Conservation (phyloP, 805 yeast species). For the Starmerella stigmatis region DNA sequence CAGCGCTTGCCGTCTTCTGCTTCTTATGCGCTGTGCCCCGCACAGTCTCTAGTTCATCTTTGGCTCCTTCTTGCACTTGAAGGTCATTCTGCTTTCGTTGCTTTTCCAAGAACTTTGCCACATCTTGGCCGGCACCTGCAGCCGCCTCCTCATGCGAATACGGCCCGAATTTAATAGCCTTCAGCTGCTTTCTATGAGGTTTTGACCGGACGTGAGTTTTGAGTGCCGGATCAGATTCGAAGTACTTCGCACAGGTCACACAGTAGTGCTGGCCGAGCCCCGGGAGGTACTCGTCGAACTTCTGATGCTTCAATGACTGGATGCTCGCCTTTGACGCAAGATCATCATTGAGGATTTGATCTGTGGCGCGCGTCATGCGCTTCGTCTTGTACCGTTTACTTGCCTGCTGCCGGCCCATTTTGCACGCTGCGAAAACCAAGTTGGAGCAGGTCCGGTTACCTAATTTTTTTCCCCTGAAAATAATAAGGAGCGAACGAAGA, state of each 20-base stretch:
- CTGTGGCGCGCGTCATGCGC: constrained; percentile 47
- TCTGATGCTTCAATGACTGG: constrained; percentile 53
- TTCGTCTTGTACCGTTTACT: constrained; percentile 63
- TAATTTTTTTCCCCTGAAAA: constrained; percentile 7
- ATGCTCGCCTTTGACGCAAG: constrained; percentile 55
- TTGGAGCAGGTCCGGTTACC: not conserved
- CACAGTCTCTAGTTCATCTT: not conserved
- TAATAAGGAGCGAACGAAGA: too few relatives aligned
- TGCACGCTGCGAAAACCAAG: not conserved
- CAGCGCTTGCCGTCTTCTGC: constrained; percentile 1
- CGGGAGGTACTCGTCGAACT: constrained; percentile 77
- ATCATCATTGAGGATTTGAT: constrained; percentile 63
- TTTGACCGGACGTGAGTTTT: constrained; percentile 65
- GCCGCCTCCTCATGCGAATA: constrained; percentile 82
- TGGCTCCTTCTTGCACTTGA: constrained; percentile 12
- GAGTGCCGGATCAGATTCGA: constrained; percentile 64
- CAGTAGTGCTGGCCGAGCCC: constrained; percentile 95
- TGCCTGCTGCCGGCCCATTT: constrained; percentile 22
- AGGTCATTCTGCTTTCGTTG: constrained; percentile 34
- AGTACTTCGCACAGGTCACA: constrained; percentile 86
- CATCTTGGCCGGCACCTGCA: constrained; percentile 76
- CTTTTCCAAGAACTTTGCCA: constrained; percentile 56
- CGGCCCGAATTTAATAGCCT: constrained; percentile 63
- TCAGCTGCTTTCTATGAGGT: constrained; percentile 77
- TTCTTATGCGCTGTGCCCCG: constrained; percentile 9